Base-by-base conservation (phyloP, 768 basidiomycete species). In the Termitomyces sp. region DNA sequence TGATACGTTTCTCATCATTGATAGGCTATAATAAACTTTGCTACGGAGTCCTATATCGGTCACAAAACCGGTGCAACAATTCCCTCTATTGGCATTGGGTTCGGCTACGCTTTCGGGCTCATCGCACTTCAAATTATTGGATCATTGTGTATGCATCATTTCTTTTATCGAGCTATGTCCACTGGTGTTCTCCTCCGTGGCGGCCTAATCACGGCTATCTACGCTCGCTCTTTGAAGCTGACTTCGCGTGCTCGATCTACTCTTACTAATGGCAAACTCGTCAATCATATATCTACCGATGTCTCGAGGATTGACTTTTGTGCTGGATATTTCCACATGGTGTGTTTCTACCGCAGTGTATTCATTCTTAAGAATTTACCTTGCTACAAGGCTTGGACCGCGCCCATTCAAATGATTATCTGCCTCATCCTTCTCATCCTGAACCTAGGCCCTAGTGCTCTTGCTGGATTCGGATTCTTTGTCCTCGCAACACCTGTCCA, bases 201-300 rank as follows among this genome's bases (percentile, higher is more conserved):
- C 9, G 93, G 92, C 1, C 78, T 97, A 45, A 96, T 97, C 62
- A 86, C 90, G 1, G 86, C 90, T 1, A 87, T 97, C 38, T 97
- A 94, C 70, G 78, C 82, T 28, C 85, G 87, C 43, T 86, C 88
- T 1, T 76, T 97, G 23, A 79, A 75, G 28, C 78, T 98, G 33
- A 88, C 89, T 2, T 81, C 89, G 17, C 86, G 91, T 42, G 84
- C 92, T 6, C 82, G 95, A 7, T 84, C 85, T 1, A 85, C 82
- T 9, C 78, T 95, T 43, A 84, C 90, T 1, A 97, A 92, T 64
- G 95, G 94, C 21, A 89, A 89, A 66, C 80, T 97, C 11, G 87
- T 97, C 60, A 95, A 94, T 62, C 93, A 96, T 72, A 95, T 98
- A 58, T 93, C 91, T 5, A 92, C 90, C 1, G 93, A 94, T 66